Percentiles rank a stretch among this genome's conserved stretches.
These are phyloP conservation scores for Didymella lethalis DNA, from an alignment of 2,329 filamentous ascomycete species.

Conservation along the genomic window DNA sequence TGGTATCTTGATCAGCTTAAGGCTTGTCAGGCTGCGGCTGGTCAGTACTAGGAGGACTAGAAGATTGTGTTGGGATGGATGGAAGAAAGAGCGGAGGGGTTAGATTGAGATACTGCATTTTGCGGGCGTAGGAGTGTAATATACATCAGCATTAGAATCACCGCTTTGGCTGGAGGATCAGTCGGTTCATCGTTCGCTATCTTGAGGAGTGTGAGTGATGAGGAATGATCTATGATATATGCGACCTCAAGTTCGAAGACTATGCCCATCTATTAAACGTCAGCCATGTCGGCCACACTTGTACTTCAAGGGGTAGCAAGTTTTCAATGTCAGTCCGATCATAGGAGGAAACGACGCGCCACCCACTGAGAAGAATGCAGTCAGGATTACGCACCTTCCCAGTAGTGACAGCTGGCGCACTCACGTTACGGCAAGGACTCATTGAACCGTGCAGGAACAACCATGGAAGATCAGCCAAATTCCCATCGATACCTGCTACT, in stretches of 20 bases:
- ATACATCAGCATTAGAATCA: constrained; percentile 28
- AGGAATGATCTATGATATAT: not conserved
- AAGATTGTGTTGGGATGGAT: not conserved
- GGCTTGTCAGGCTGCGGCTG: constrained; percentile 59
- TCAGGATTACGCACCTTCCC: not conserved
- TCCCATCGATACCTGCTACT: not conserved
- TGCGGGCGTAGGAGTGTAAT: constrained; percentile 5
- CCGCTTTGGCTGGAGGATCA: constrained; percentile 6
- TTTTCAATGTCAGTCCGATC: too few species aligned
- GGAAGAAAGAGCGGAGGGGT: not conserved
- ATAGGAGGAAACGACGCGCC: not conserved
- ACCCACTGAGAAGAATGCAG: not conserved
- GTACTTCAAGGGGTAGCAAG: too few species aligned
- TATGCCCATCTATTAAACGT: too few species aligned
- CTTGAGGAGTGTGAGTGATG: not conserved
- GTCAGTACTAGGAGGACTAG: constrained; percentile 54
- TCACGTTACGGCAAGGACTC: not conserved
- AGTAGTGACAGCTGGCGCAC: not conserved
- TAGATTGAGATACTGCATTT: not conserved
- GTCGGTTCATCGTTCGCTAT: not conserved
- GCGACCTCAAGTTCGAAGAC: too few species aligned
- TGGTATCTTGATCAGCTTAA: constrained; percentile 97
- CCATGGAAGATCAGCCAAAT: too few species aligned
- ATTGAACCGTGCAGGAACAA: not conserved
- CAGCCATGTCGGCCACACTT: too few species aligned